These are phyloP conservation scores for Tylopilus sp. DNA, from an alignment of 1,284 basidiomycete genomes.

Conservation along the genomic window DNA sequence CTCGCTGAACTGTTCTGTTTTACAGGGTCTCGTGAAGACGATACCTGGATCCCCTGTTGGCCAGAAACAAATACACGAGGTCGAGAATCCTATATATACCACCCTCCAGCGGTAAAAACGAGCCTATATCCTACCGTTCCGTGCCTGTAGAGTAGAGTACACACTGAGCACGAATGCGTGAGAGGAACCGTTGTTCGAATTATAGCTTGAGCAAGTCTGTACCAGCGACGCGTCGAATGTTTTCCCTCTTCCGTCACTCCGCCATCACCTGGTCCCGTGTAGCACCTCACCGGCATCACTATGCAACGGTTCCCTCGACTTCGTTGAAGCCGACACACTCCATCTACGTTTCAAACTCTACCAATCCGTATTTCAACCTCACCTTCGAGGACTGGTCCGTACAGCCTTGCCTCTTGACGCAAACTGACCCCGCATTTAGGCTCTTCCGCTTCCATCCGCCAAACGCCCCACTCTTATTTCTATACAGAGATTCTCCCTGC, in stretches of 20 bases:
- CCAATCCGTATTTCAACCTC: conserved; percentile 94
- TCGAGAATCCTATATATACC: conserved; percentile 86
- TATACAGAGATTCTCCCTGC: conserved; percentile 93
- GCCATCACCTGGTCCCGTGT: not conserved
- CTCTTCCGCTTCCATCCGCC: conserved; percentile 82
- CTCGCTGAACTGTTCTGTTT: conserved; percentile 6
- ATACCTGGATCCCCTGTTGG: conserved; percentile 94
- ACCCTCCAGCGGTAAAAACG: conserved; percentile 75
- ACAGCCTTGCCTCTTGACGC: conserved; percentile 12
- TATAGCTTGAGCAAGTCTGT: too few relatives aligned
- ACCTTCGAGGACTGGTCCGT: conserved; percentile 92
- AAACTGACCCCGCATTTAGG: conserved; percentile 58
- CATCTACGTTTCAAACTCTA: conserved; percentile 87
- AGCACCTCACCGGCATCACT: conserved; percentile 1
- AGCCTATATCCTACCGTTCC: not conserved
- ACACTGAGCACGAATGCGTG: not conserved
- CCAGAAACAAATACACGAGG: conserved; percentile 91
- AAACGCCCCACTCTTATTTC: conserved; percentile 79
- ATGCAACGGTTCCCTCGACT: conserved; percentile 28
- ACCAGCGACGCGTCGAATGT: conserved; percentile 28
- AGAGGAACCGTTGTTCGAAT: not conserved
- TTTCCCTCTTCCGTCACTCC: conserved; percentile 22
- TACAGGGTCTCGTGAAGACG: conserved; percentile 89
- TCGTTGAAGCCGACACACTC: conserved; percentile 53
- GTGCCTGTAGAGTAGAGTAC: conserved; percentile 34